Conservation (phyloP, 257 asterid genomes). For the Schizonepeta tenuifolia region DNA sequence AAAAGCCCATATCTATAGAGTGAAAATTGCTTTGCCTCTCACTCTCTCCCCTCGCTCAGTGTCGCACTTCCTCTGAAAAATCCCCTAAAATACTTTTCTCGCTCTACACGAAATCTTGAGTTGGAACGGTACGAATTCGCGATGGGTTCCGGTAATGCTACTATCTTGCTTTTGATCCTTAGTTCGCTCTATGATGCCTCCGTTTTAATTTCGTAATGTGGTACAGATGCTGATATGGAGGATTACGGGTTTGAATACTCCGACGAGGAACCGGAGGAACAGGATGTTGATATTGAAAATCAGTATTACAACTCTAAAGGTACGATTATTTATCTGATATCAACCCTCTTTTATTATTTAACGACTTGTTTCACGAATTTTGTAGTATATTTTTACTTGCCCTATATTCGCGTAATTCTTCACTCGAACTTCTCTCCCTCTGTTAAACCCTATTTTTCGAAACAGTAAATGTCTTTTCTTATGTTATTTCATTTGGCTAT, state of each 20-base stretch:
- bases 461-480: neutral
- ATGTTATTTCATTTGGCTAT: neutral
- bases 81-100: slow-evolving; percentile 16
- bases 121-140: slow-evolving; percentile 17
- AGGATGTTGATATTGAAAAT: slow-evolving; percentile 95
- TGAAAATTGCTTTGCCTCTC: neutral
- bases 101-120: slow-evolving; percentile 32
- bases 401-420: slow-evolving; percentile 20
- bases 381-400: neutral
- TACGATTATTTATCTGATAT: slow-evolving; percentile 23
- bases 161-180: slow-evolving; percentile 2
- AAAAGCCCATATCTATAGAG: slow-evolving; percentile 8
- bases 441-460: neutral
- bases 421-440: neutral
- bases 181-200: slow-evolving; percentile 10
- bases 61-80: slow-evolving; percentile 13
- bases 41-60: neutral
- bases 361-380: neutral
- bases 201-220: slow-evolving; percentile 17
- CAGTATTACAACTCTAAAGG: slow-evolving; percentile 99
- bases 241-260: slow-evolving; percentile 98
- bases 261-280: slow-evolving; percentile 96
- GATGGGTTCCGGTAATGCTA: slow-evolving; percentile 73
- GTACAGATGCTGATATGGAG: slow-evolving; percentile 95
- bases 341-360: neutral